Conservation (phyloP, 2,329 filamentous ascomycete species). For the Pyrenophora seminiperda region DNA sequence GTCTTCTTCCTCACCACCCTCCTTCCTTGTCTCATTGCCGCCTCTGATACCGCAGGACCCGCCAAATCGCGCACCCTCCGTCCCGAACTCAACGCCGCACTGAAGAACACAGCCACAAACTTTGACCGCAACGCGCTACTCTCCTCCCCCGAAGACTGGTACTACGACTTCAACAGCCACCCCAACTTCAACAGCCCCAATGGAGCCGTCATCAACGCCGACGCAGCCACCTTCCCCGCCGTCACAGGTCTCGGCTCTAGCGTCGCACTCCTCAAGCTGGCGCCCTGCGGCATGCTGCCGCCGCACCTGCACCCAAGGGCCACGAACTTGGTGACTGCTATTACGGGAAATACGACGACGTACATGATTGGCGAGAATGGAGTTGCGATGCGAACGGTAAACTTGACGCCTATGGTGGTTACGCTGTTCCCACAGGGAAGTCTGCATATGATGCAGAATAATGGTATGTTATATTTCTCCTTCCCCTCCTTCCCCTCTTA, state of each 20-base stretch:
- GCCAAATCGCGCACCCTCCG: constrained; percentile 51
- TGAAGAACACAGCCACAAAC: constrained; percentile 50
- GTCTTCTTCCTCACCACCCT: constrained; percentile 16
- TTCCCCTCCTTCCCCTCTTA: background rate
- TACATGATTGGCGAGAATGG: constrained; percentile 61
- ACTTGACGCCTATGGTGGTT: constrained; percentile 53
- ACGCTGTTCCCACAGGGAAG: constrained; percentile 58
- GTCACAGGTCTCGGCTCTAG: constrained; percentile 56
- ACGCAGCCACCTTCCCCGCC: constrained; percentile 56
- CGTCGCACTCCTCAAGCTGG: constrained; percentile 53
- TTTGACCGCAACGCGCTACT: constrained; percentile 54
- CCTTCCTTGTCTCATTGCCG: constrained; percentile 22
- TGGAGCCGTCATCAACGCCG: constrained; percentile 59
- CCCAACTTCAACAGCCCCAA: constrained; percentile 53
- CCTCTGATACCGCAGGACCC: constrained; percentile 20
- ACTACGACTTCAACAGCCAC: constrained; percentile 56
- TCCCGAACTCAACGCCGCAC: constrained; percentile 47
- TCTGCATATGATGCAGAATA: constrained; percentile 59
- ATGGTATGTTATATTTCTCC: constrained; percentile 44
- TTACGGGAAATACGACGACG: constrained; percentile 57
- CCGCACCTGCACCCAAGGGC: constrained; percentile 59
- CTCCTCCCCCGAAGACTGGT: constrained; percentile 51
- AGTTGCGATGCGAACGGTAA: constrained; percentile 50
- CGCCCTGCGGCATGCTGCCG: constrained; percentile 59
- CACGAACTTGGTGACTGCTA: constrained; percentile 56